Evolutionary conservation across 2,329 filamentous ascomycete genomes (phyloP), one percentile per base, ranked within the genome.

Genomic region (Ambrosiella xylebori): DNA sequence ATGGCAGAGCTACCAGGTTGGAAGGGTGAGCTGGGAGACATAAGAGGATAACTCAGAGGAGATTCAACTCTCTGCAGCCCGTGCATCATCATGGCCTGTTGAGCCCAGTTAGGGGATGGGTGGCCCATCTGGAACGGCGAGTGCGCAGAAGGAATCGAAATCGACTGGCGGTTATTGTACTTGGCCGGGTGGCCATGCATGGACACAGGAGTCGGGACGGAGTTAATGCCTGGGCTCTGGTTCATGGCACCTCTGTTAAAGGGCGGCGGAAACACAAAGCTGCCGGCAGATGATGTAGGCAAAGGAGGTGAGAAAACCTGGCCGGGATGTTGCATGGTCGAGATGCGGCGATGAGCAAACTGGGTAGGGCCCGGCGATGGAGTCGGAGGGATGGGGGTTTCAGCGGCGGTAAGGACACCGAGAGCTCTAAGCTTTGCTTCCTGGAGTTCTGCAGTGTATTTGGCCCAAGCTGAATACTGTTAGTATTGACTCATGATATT

Each of bases 381-480:
- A 17, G 59, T 55, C 13, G 78, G 73, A 61, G 78, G 71, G 36
- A 73, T 71, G 9, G 82, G 80, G 56, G 93, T 87, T 5, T 88
- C 84, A 54, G 85, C 82, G 40, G 82, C 86, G 61, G 87, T 77
- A 15, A 82, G 89, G 11, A 97, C 93, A 63, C 93, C 93, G 58
- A 98, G 76, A 55, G 91, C 90, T 61, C 89, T 83, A 56, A 98
- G 76, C 71, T 96, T 98, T 61, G 91, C 88, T 71, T 98, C 93
- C 64, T 87, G 82, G 40, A 97, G 74, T 63, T 85, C 84, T 57
- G 85, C 79, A 60, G 90, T 85, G 68, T 97, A 95, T 35, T 81
- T 75, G 65, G 88, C 85, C 79, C 79, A 82, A 1, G 77, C 76
- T 76, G n/a, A 45, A 49, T 11, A 27, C 4, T 51, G 56, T 61